Evolutionary conservation across 1,284 basidiomycete species (phyloP), one percentile per base, ranked within the genome.

Genomic region (Chondrostereum purpureum): DNA sequence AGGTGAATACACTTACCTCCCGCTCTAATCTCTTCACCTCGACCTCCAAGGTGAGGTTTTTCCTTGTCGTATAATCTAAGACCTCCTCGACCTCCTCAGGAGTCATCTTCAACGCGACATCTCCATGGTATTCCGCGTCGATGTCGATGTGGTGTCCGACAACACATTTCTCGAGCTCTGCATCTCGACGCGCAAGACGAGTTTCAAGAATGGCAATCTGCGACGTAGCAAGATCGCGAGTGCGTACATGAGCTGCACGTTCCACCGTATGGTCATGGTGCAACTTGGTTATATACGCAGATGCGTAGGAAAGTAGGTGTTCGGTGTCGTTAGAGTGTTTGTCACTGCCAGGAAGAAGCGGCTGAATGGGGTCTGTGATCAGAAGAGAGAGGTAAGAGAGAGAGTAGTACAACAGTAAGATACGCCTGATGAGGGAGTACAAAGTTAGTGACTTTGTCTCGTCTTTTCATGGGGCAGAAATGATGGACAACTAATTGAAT

Each of bases 161-260:
- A 22, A 27, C 19, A 19, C 42, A 43, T 5, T 4, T 14, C 19
- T 43, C 42, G 10, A 43, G 27, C 34, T 43, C 42, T 31, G 42
- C 23, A 10, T 43, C 42, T 14, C 42, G 11, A 14, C 42, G 42
- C 14, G 42, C 42, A 19, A 43, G 23, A n/a, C 19, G 42, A 10
- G 42, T 14, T 12, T 43, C 10, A n/a, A 43, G 42, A 16, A 14
- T 22, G 4, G 42, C 13, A 35, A 43, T 43, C 20, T 35, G 10
- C n/a, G 12, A 11, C 3, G 14, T 3, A 35, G 22, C 27, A 6
- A n/a, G 12, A 10, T 14, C 12, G 10, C 31, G 11, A 8, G 42
- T 43, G 14, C 31, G 23, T 14, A n/a, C n/a, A 35, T 43, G 42
- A 13, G 42, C 23, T 11, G 14, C 10, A 8, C 31, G 20, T 20